These are phyloP conservation scores for Chlorella sorokiniana DNA, from an alignment of 139 green algal genomes.

Conservation along the genomic window DNA sequence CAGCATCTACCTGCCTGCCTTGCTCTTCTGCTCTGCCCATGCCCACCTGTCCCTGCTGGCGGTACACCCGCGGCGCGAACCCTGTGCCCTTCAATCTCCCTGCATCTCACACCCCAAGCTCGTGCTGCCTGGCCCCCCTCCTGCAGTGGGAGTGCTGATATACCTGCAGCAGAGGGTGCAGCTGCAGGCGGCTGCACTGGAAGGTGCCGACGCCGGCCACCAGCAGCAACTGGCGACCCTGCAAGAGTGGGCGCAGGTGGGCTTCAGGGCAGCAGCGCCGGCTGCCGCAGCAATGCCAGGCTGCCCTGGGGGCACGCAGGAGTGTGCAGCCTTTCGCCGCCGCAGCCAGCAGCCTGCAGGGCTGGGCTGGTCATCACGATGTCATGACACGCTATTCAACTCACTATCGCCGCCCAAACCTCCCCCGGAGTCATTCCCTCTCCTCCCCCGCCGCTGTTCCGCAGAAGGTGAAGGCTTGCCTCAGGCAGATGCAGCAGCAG, in stretches of 20 bases:
- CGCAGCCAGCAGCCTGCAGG: too few relatives aligned
- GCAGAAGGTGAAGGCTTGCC: background rate
- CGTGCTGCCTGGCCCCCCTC: background rate
- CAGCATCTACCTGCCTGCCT: background rate
- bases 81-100: too few relatives aligned
- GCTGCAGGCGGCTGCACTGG: background rate
- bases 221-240: background rate
- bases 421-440: too few relatives aligned
- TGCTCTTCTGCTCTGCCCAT: background rate
- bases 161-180: background rate
- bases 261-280: background rate
- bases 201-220: background rate
- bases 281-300: too few relatives aligned
- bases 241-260: constrained; percentile 8
- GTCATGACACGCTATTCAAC: too few relatives aligned
- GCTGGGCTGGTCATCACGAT: too few relatives aligned
- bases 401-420: too few relatives aligned
- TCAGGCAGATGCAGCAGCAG: constrained; percentile 21
- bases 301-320: background rate
- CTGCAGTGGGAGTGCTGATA: background rate
- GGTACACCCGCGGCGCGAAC: too few relatives aligned
- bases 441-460: too few relatives aligned
- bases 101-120: background rate
- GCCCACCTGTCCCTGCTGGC: too few relatives aligned
- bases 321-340: background rate